Percentiles rank a stretch among this genome's conserved stretches.
phyloP scores from a whole-genome alignment of 1,284 basidiomycete species.

The Sanguinoderma infundibulare region DNA sequence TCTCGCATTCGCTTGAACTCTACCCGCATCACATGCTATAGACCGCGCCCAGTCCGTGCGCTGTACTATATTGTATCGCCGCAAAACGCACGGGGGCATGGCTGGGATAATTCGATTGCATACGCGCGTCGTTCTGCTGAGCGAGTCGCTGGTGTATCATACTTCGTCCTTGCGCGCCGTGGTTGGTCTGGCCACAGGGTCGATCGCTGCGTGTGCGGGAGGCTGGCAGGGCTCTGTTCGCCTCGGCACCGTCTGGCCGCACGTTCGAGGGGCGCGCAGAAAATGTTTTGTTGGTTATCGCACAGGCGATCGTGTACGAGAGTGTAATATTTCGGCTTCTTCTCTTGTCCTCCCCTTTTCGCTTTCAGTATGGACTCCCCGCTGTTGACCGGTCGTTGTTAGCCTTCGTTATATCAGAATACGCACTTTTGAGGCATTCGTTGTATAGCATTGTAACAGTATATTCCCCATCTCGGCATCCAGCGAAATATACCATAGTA shows the following conservation, averaged over 20 bases:
- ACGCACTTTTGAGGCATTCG: neutral
- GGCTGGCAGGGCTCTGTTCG: neutral
- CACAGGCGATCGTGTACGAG: neutral
- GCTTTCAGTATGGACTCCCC: neutral
- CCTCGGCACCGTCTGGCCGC: neutral
- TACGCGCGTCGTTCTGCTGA: neutral
- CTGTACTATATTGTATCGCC: neutral
- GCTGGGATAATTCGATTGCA: neutral
- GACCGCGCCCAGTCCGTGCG: neutral
- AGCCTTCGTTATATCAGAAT: neutral
- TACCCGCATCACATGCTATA: neutral
- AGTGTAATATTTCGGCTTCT: neutral
- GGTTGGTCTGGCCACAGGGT: neutral
- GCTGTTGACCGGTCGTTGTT: neutral
- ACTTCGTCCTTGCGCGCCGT: neutral
- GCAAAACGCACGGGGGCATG: neutral
- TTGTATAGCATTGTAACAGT: neutral
- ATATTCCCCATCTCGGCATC: too few species aligned
- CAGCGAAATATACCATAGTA: neutral
- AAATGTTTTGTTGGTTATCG: neutral
- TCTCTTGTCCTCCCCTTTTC: neutral
- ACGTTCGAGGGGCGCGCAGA: neutral
- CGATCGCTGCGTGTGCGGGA: neutral
- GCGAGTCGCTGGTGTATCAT: neutral
- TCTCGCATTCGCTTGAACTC: neutral